phyloP scores from a whole-genome alignment of 805 yeast genomes.

The Candida fluviatilis region DNA sequence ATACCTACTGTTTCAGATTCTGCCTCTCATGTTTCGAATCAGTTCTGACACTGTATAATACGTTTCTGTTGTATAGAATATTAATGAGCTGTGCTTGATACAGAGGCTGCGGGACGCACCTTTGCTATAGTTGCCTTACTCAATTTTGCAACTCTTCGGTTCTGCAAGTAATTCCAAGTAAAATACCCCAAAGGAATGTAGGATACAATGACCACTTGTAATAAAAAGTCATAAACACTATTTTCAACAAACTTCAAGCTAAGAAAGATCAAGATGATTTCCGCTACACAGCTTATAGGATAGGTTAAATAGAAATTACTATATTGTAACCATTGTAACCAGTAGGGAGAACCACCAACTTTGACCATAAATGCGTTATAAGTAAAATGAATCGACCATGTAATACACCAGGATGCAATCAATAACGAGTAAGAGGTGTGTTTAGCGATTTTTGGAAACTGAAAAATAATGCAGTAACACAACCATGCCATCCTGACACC shows the following conservation, averaged over 20 bases:
- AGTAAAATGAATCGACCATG: constrained; percentile 26
- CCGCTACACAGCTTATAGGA: constrained; percentile 30
- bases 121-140: too few relatives aligned
- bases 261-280: constrained; percentile 32
- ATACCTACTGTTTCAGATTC: too few relatives aligned
- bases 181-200: constrained; percentile 36
- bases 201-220: constrained; percentile 22
- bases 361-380: constrained; percentile 34
- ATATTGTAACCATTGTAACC: constrained; percentile 35
- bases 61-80: too few relatives aligned
- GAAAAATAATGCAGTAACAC: constrained; percentile 39
- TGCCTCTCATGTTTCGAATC: too few relatives aligned
- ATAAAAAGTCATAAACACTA: constrained; percentile 20
- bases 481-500: constrained; percentile 33
- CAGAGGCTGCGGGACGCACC: too few relatives aligned
- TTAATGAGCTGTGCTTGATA: too few relatives aligned
- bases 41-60: too few relatives aligned
- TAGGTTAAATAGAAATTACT: constrained; percentile 30
- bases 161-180: constrained; percentile 27
- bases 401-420: constrained; percentile 33
- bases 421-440: constrained; percentile 38
- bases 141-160: constrained; percentile 16
- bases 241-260: constrained; percentile 29
- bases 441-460: constrained; percentile 38
- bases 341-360: constrained; percentile 31